Evolutionary conservation across 306 rosid genomes (phyloP).

Genomic region (Gillenia trifoliata): DNA sequence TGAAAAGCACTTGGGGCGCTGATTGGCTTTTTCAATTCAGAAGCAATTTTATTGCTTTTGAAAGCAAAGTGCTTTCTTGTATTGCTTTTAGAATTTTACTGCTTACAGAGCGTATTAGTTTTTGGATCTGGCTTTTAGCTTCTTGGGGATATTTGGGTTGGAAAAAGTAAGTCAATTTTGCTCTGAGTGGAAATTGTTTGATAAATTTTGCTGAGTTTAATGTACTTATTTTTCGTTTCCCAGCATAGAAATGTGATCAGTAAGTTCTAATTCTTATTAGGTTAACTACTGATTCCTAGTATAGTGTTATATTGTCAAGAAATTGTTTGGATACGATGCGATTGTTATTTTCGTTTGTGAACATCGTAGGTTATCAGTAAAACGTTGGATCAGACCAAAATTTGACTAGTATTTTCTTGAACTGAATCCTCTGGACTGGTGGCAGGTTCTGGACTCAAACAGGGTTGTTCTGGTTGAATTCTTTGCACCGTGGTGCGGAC

Average conservation of each 20-base stretch:
- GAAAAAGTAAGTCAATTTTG: not conserved
- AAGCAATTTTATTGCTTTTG: not conserved
- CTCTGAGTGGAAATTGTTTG: not conserved
- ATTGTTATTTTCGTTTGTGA: not conserved
- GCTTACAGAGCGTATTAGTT: not conserved
- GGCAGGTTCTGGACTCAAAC: slow-evolving; percentile 91
- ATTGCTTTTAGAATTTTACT: not conserved
- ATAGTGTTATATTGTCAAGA: not conserved
- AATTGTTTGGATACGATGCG: not conserved
- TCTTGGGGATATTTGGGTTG: not conserved
- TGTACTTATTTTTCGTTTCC: not conserved
- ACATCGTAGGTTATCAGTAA: not conserved
- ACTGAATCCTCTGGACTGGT: slow-evolving; percentile 9
- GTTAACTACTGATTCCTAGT: not conserved
- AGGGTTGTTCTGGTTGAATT: slow-evolving; percentile 91
- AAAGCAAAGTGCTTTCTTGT: not conserved
- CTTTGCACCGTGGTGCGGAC: slow-evolving; percentile 99
- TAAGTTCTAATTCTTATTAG: not conserved
- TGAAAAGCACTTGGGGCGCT: slow-evolving; percentile 23
- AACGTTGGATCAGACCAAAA: slow-evolving; percentile 4
- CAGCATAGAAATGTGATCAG: not conserved
- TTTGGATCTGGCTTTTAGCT: not conserved
- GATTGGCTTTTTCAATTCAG: not conserved
- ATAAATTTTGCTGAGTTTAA: not conserved
- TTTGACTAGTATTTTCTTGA: not conserved